Conservation (phyloP, 352 stramenopile species). For the Elongisporangium prolatum region DNA sequence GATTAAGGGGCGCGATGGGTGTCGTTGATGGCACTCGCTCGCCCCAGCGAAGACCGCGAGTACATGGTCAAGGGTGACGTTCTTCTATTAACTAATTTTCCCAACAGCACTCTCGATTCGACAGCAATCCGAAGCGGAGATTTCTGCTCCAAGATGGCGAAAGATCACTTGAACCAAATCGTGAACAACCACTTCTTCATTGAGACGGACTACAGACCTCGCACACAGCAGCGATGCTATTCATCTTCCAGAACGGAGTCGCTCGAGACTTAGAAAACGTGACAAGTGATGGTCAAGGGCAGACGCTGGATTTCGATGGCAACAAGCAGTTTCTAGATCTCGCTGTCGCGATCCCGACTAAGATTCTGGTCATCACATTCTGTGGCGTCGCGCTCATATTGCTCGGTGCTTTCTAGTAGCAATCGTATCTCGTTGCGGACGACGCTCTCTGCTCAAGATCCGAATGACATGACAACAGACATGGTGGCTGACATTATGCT, state of each 20-base stretch:
- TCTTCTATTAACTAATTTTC: slow-evolving; percentile 22
- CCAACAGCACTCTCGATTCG: slow-evolving; percentile 4
- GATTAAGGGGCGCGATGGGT: slow-evolving; percentile 7
- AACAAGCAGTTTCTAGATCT: neutral
- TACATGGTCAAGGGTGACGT: slow-evolving; percentile 21
- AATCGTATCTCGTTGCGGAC: neutral
- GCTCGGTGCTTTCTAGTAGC: neutral
- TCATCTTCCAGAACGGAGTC: slow-evolving; percentile 50
- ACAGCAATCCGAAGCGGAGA: slow-evolving; percentile 17
- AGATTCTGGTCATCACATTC: neutral
- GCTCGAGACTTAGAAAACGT: slow-evolving; percentile 11
- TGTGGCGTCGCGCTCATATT: neutral
- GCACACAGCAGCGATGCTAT: slow-evolving; percentile 44
- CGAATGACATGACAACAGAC: neutral
- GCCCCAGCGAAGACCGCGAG: slow-evolving; percentile 2
- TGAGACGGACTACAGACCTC: slow-evolving; percentile 34
- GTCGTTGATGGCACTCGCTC: slow-evolving; percentile 1
- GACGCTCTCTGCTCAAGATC: neutral
- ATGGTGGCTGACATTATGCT: neutral
- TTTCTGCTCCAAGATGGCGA: slow-evolving; percentile 28
- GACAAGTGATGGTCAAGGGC: neutral
- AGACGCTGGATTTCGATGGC: neutral
- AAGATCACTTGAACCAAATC: slow-evolving; percentile 26
- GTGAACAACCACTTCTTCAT: slow-evolving; percentile 42
- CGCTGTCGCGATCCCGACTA: neutral